A percentile compares a stretch with the other conserved stretches of the same genome.
Conservation (phyloP, 192 early-diverging fungal species). For the Pilobolus umbonatus region DNA sequence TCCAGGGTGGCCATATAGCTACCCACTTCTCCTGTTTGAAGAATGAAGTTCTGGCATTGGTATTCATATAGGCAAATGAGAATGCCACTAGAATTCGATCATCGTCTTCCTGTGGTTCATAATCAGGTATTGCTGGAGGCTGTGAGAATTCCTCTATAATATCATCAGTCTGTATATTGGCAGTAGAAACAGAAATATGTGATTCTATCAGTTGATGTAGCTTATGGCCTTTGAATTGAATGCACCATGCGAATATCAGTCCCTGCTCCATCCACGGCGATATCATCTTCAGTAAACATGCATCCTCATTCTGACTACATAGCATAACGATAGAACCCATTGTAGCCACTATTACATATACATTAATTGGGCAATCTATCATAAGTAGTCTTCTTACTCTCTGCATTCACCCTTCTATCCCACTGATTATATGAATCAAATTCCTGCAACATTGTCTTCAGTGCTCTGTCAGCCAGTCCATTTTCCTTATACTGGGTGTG, state of each 20-base stretch:
- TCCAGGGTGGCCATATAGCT: constrained; percentile 1
- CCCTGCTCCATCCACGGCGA: neutral
- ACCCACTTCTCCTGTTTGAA: neutral
- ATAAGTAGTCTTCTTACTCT: neutral
- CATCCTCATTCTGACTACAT: neutral
- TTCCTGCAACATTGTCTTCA: neutral
- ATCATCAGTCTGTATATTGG: neutral
- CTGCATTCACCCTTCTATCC: neutral
- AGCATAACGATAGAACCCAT: neutral
- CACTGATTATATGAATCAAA: neutral
- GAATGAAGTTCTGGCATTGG: neutral
- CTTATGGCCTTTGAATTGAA: neutral
- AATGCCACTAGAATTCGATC: neutral
- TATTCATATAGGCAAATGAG: constrained; percentile 6
- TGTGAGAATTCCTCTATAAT: constrained; percentile 3
- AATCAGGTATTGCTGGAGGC: neutral
- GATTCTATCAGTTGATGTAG: neutral
- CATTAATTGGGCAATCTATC: neutral
- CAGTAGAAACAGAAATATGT: no score
- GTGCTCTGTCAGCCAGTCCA: constrained; percentile 1
- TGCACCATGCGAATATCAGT: neutral
- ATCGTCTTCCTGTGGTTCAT: constrained; percentile 2
- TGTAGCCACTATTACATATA: neutral
- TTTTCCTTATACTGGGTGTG: neutral
- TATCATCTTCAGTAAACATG: neutral